A percentile compares a stretch with the other conserved stretches of the same genome.
Evolutionary conservation across 2,329 filamentous ascomycete genomes (phyloP).

Genomic region (Talaromyces piceae): DNA sequence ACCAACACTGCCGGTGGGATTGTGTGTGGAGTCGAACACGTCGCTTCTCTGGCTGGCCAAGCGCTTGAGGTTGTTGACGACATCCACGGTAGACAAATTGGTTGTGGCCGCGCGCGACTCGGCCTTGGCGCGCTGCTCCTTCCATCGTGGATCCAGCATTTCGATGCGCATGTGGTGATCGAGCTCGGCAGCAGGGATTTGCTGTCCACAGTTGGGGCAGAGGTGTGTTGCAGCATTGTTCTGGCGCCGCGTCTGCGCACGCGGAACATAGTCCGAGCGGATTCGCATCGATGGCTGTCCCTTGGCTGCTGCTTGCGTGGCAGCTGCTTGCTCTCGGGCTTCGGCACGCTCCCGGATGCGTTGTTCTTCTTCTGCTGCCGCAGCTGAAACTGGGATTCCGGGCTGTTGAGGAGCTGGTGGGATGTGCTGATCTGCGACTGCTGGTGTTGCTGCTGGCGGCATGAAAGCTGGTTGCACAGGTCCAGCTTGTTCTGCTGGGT

Average conservation of each 20-base stretch:
- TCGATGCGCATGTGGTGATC: conserved; percentile 94
- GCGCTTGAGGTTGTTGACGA: conserved; percentile 92
- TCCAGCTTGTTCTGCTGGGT: conserved; percentile 33
- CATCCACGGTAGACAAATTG: conserved; percentile 77
- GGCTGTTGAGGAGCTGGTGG: conserved; percentile 21
- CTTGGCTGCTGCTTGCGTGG: conserved; percentile 70
- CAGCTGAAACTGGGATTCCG: conserved; percentile 26
- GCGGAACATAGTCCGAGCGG: conserved; percentile 83
- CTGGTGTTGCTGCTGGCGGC: conserved; percentile 24
- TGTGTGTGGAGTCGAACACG: conserved; percentile 60
- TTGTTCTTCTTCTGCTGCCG: conserved; percentile 53
- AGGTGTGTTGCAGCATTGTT: conserved; percentile 57
- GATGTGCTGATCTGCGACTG: conserved; percentile 6
- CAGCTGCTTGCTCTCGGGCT: conserved; percentile 58
- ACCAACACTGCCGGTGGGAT: conserved; percentile 28
- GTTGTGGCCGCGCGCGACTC: conserved; percentile 78
- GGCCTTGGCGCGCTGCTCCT: conserved; percentile 85
- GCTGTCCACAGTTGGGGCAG: conserved; percentile 89
- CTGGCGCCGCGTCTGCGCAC: conserved; percentile 65
- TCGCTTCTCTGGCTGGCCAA: conserved; percentile 81
- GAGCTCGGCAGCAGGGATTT: conserved; percentile 78
- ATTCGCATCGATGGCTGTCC: conserved; percentile 65
- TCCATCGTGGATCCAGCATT: conserved; percentile 87
- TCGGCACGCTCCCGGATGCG: conserved; percentile 53
- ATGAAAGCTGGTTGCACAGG: conserved; percentile 23